phyloP scores from a whole-genome alignment of 306 rosid species.

The Prunus armeniaca region DNA sequence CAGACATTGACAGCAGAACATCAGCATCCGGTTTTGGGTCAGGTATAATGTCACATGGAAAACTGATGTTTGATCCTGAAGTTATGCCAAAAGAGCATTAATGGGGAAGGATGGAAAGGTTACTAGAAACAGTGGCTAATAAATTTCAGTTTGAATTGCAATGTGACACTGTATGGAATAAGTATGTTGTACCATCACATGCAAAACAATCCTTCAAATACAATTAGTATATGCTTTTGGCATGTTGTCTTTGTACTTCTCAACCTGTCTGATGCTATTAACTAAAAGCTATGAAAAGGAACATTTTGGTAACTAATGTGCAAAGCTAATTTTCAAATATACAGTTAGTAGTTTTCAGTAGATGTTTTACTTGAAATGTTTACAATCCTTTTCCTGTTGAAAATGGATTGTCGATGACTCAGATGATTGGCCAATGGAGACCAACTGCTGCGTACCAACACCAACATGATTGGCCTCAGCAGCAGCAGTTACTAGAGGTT shows the following conservation, averaged over 20 bases:
- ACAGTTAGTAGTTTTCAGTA: neutral
- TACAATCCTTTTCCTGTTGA: slow-evolving; percentile 11
- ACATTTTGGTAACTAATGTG: neutral
- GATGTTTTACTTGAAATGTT: slow-evolving; percentile 5
- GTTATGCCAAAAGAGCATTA: slow-evolving; percentile 19
- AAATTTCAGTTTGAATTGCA: slow-evolving; percentile 10
- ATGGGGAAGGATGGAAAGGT: slow-evolving; percentile 34
- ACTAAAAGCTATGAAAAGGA: slow-evolving; percentile 7
- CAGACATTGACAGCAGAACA: slow-evolving; percentile 28
- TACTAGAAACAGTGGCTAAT: slow-evolving; percentile 19
- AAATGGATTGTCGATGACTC: slow-evolving; percentile 12
- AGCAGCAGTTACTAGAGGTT: slow-evolving; percentile 32
- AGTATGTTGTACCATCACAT: neutral
- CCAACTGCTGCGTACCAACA: slow-evolving; percentile 22
- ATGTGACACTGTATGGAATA: neutral
- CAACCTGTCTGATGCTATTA: neutral
- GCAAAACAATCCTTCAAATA: neutral
- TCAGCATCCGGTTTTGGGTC: slow-evolving; percentile 26
- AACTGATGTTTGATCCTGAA: slow-evolving; percentile 23
- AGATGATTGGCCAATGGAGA: slow-evolving; percentile 21
- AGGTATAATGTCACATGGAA: slow-evolving; percentile 21
- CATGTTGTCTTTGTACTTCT: neutral
- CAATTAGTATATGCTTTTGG: neutral
- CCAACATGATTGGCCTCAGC: slow-evolving; percentile 26
- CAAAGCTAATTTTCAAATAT: neutral